phyloP scores from a whole-genome alignment of 176 grass and related monocot genomes.

The Zea mays region DNA sequence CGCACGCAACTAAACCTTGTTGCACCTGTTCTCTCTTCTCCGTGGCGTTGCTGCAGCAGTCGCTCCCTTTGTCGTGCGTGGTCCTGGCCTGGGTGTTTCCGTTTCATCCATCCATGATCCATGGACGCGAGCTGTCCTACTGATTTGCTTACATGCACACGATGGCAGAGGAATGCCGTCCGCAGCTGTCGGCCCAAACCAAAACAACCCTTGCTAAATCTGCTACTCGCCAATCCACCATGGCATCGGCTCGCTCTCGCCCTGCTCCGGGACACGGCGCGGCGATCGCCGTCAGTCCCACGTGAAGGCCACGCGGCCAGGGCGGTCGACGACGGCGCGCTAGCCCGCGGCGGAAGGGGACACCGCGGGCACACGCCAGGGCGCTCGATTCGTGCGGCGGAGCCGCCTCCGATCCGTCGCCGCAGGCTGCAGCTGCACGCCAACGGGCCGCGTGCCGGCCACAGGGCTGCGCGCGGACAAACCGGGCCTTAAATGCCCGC shows the following conservation, averaged over 20 bases:
- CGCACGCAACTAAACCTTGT: too few relatives aligned
- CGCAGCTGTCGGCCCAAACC: neutral
- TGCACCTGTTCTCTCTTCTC: too few relatives aligned
- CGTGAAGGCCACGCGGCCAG: slow-evolving; percentile 43
- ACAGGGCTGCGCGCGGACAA: slow-evolving; percentile 12
- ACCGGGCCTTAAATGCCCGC: slow-evolving; percentile 30
- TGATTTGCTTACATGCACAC: too few relatives aligned
- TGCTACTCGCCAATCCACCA: neutral
- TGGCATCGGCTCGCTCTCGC: neutral
- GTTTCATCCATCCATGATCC: too few relatives aligned
- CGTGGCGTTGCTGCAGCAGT: too few relatives aligned
- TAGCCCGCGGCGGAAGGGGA: neutral
- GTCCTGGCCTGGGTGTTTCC: too few relatives aligned
- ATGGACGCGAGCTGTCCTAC: too few relatives aligned
- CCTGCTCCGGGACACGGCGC: neutral
- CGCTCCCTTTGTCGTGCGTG: too few relatives aligned
- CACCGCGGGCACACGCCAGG: neutral
- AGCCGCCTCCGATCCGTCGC: neutral
- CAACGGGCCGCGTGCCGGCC: neutral
- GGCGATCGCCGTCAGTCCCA: slow-evolving; percentile 42
- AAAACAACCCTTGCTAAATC: neutral
- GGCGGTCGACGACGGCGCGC: neutral
- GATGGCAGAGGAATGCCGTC: neutral
- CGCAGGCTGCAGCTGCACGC: neutral
- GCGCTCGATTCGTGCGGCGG: neutral